Percentiles rank a stretch among this genome's conserved stretches.
phyloP scores from a whole-genome alignment of 345 rosid species.

The Odontarrhena argentea region DNA sequence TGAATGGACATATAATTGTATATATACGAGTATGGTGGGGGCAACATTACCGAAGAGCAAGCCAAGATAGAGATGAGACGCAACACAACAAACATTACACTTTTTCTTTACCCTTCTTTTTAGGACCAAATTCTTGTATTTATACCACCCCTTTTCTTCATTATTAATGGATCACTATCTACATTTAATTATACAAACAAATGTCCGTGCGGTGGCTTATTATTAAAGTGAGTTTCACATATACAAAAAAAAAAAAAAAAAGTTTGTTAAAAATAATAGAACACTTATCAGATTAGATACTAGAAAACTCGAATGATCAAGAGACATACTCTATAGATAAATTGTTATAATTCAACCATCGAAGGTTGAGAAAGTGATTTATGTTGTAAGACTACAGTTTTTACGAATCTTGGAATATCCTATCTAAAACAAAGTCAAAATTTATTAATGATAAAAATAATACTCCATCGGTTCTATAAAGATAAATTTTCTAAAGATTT shows the following conservation, averaged over 20 bases:
- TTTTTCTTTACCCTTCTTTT: constrained; percentile 69
- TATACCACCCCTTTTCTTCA: constrained; percentile 10
- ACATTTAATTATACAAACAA: constrained; percentile 15
- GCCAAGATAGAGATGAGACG: constrained; percentile 45
- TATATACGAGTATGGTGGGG: constrained; percentile 57
- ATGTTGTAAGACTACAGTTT: neutral
- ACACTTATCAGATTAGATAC: neutral
- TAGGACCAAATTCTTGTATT: constrained; percentile 39
- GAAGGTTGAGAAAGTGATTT: neutral
- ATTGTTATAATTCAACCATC: constrained; percentile 6
- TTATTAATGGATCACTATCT: constrained; percentile 21
- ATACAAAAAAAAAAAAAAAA: too few species aligned
- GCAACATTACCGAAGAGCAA: constrained; percentile 44
- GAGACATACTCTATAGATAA: neutral
- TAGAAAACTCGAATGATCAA: neutral
- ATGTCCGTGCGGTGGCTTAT: constrained; percentile 21
- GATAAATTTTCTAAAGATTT: too few species aligned
- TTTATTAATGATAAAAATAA: neutral
- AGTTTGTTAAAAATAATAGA: neutral
- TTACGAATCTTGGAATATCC: constrained; percentile 23
- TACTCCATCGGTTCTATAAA: too few species aligned
- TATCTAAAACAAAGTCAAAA: constrained; percentile 1
- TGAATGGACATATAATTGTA: constrained; percentile 33
- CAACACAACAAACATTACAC: constrained; percentile 68
- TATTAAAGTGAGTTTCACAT: neutral